Evolutionary conservation across 805 yeast genomes (phyloP).

Genomic region (Candida manassasensis): DNA sequence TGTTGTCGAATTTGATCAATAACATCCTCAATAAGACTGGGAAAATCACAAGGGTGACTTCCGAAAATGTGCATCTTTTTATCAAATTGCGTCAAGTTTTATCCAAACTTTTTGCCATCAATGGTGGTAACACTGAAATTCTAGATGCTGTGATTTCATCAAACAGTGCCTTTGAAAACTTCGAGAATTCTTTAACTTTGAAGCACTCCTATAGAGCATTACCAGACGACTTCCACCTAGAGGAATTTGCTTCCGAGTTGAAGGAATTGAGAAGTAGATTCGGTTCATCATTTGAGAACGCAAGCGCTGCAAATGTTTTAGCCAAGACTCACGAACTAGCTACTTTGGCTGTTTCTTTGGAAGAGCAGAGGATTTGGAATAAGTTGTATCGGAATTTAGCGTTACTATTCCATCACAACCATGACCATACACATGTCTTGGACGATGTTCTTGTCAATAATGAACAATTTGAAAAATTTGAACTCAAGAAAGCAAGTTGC

Average conservation of each 20-base stretch:
- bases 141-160: conserved; percentile 49
- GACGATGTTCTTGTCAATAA: conserved; percentile 29
- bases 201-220: conserved; percentile 20
- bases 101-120: conserved; percentile 34
- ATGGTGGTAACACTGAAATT: conserved; percentile 56
- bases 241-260: conserved; percentile 30
- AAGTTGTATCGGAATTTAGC: conserved; percentile 29
- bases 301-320: conserved; percentile 12
- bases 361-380: conserved; percentile 17
- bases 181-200: not conserved
- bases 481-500: conserved; percentile 13
- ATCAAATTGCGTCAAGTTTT: conserved; percentile 16
- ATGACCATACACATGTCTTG: conserved; percentile 27
- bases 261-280: conserved; percentile 15
- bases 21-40: conserved; percentile 8
- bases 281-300: conserved; percentile 14
- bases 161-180: not conserved
- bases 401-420: conserved; percentile 30
- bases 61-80: conserved; percentile 10
- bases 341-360: conserved; percentile 11
- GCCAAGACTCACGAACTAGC: conserved; percentile 13
- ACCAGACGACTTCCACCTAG: conserved; percentile 30
- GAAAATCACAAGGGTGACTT: conserved; percentile 7
- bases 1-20: conserved; percentile 12
- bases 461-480: conserved; percentile 23